Percentiles rank a stretch among this genome's conserved stretches.
These are phyloP conservation scores for Leishmania amazonensis DNA, from an alignment of 208 protist genomes.

Conservation along the genomic window DNA sequence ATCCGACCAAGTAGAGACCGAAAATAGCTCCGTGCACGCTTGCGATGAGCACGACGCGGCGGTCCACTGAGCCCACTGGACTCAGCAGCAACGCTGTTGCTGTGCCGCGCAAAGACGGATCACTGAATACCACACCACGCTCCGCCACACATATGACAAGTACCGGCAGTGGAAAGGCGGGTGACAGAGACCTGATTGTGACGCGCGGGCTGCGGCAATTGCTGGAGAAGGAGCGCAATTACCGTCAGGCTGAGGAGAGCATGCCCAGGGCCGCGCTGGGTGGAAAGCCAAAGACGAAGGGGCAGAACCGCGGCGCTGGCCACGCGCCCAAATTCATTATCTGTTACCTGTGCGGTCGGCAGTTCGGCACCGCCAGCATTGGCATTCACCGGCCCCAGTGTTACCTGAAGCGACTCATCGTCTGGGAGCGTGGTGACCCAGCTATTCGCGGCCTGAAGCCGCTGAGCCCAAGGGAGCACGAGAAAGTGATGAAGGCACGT, in stretches of 20 bases:
- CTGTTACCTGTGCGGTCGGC: slow-evolving; percentile 90
- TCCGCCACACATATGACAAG: slow-evolving; percentile 3
- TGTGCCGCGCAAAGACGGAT: slow-evolving; percentile 9
- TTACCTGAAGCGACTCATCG: slow-evolving; percentile 89
- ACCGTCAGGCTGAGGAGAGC: slow-evolving; percentile 5
- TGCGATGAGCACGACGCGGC: slow-evolving; percentile 8
- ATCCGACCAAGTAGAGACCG: neutral
- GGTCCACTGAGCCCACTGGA: neutral
- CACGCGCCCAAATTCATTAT: slow-evolving; percentile 77
- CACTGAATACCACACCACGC: slow-evolving; percentile 12
- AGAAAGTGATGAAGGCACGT: slow-evolving; percentile 47
- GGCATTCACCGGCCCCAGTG: slow-evolving; percentile 93
- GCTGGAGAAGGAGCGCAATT: slow-evolving; percentile 57
- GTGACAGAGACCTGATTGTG: slow-evolving; percentile 57
- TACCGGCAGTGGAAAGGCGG: neutral
- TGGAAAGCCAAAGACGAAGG: slow-evolving; percentile 15
- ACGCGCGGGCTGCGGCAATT: slow-evolving; percentile 70
- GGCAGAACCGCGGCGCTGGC: slow-evolving; percentile 14
- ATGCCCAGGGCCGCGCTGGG: neutral
- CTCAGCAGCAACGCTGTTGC: slow-evolving; percentile 9
- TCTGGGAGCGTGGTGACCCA: slow-evolving; percentile 84
- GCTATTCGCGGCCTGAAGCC: slow-evolving; percentile 79
- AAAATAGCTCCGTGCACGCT: too few species aligned
- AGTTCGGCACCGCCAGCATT: slow-evolving; percentile 88
- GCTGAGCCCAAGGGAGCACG: slow-evolving; percentile 59